phyloP scores from a whole-genome alignment of 306 rosid species.

The Rosa multiflora region DNA sequence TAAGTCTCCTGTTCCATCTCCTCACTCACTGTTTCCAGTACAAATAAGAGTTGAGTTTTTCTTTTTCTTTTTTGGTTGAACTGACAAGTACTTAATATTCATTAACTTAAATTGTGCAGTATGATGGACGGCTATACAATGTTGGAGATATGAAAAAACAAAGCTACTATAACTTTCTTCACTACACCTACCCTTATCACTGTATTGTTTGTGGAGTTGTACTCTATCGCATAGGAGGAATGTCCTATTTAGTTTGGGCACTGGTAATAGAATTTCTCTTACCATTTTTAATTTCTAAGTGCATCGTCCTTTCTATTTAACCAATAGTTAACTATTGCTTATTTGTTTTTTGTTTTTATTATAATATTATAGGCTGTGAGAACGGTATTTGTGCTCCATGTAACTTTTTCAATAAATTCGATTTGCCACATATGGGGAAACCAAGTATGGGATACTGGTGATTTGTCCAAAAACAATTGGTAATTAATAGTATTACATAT shows the following conservation, averaged over 20 bases:
- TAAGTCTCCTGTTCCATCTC: too few species aligned
- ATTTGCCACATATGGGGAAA: slow-evolving; percentile 88
- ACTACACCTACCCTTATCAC: slow-evolving; percentile 58
- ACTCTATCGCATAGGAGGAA: slow-evolving; percentile 64
- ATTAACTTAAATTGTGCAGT: too few species aligned
- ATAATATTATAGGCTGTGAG: slow-evolving; percentile 65
- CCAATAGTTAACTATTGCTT: too few species aligned
- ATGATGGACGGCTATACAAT: slow-evolving; percentile 25
- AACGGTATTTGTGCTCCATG: slow-evolving; percentile 63
- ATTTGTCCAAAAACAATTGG: slow-evolving; percentile 81
- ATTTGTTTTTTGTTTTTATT: too few species aligned
- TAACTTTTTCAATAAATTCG: slow-evolving; percentile 81
- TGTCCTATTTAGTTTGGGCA: slow-evolving; percentile 86
- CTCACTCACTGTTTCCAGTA: too few species aligned
- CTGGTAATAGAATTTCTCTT: slow-evolving; percentile 45
- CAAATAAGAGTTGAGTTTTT: too few species aligned
- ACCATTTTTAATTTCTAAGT: not conserved
- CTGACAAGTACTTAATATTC: too few species aligned
- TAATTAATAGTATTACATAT: slow-evolving; percentile 11
- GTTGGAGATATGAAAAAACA: too few species aligned
- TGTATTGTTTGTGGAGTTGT: slow-evolving; percentile 69
- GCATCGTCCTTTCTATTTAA: not conserved
- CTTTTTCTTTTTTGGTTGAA: too few species aligned
- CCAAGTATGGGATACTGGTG: slow-evolving; percentile 71
- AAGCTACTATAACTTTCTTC: slow-evolving; percentile 29